A percentile compares a stretch with the other conserved stretches of the same genome.
phyloP scores from a whole-genome alignment of 306 rosid genomes.

The Prinsepia uniflora region DNA sequence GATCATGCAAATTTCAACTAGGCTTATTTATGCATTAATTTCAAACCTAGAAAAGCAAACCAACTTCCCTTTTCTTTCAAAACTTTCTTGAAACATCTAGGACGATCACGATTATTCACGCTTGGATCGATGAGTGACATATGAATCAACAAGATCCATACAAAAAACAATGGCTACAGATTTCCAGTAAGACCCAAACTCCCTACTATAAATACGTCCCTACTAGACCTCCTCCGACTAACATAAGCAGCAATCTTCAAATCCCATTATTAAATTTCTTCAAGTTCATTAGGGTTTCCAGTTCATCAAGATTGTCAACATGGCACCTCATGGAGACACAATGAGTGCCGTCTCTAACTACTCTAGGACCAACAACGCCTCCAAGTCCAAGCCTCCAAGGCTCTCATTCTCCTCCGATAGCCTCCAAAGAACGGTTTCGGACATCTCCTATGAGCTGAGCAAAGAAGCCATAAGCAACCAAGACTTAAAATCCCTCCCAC shows the following conservation, averaged over 20 bases:
- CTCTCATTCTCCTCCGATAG: conserved; percentile 44
- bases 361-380: conserved; percentile 30
- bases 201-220: conserved; percentile 55
- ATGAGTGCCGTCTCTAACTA: conserved; percentile 20
- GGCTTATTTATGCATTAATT: conserved; percentile 7
- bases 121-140: conserved; percentile 43
- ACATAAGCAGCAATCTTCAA: conserved; percentile 9
- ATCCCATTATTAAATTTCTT: not conserved
- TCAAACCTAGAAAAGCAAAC: conserved; percentile 34
- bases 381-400: conserved; percentile 54
- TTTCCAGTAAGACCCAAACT: not conserved
- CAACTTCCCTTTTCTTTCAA: conserved; percentile 32
- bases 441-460: conserved; percentile 62
- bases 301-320: not conserved
- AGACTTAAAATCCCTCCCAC: conserved; percentile 35
- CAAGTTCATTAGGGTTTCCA: not conserved
- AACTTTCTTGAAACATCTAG: conserved; percentile 42
- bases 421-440: conserved; percentile 72
- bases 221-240: conserved; percentile 6
- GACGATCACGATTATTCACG: conserved; percentile 38
- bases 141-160: conserved; percentile 42
- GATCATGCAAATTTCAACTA: not conserved
- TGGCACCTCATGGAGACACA: conserved; percentile 88
- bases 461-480: conserved; percentile 27
- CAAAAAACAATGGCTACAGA: conserved; percentile 25